Percentiles rank a stretch among this genome's conserved stretches.
phyloP scores from a whole-genome alignment of 1,284 basidiomycete genomes.

The Irpex sp. region DNA sequence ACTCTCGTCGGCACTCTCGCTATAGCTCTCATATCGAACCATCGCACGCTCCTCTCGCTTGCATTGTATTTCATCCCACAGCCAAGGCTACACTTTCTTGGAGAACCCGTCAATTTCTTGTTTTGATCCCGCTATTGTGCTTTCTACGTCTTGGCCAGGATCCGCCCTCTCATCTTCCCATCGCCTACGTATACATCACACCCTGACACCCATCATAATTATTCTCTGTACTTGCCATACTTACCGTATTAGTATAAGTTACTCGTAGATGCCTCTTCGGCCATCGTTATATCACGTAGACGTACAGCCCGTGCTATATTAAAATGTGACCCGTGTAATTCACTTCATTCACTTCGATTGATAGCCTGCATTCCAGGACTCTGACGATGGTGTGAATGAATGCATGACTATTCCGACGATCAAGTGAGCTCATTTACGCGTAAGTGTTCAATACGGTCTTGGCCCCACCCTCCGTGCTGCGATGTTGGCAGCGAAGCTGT shows the following conservation, averaged over 20 bases:
- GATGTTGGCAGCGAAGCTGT: too few species aligned
- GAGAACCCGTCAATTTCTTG: not conserved
- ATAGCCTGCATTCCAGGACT: not conserved
- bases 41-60: not conserved
- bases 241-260: not conserved
- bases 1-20: too few species aligned
- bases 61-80: not conserved
- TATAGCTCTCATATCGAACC: too few species aligned
- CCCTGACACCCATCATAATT: too few species aligned
- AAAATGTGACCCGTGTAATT: not conserved
- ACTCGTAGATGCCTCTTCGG: not conserved
- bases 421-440: too few species aligned
- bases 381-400: too few species aligned
- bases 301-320: not conserved
- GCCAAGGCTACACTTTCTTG: not conserved
- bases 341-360: not conserved
- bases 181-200: too few species aligned
- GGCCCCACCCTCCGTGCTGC: too few species aligned
- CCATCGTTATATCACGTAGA: not conserved
- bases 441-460: too few species aligned
- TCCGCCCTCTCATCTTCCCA: too few species aligned
- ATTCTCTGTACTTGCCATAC: not conserved
- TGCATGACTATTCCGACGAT: too few species aligned
- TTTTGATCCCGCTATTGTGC: not conserved
- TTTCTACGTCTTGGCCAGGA: too few species aligned